Percentiles rank a stretch among this genome's conserved stretches.
Conservation (phyloP, 139 green algal genomes). For the Haematococcus sp. region DNA sequence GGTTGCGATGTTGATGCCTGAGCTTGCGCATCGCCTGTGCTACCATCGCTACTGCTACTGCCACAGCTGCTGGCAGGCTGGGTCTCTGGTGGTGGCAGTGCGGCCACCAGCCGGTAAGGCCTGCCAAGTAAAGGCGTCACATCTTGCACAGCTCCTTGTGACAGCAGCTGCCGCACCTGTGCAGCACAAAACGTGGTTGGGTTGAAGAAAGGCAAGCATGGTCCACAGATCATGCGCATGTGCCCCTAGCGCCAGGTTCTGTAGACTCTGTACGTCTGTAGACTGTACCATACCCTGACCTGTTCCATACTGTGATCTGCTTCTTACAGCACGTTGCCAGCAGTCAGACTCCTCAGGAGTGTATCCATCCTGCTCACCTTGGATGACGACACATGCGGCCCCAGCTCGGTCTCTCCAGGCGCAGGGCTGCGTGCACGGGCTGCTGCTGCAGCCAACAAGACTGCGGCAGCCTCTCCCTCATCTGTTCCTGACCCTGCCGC, state of each 20-base stretch:
- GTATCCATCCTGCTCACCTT: conserved; percentile 34
- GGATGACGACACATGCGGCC: conserved; percentile 41
- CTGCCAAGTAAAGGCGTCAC: conserved; percentile 42
- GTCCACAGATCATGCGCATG: neutral
- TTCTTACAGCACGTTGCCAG: neutral
- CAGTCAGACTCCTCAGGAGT: too few species aligned
- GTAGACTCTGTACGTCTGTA: neutral
- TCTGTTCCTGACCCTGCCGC: neutral
- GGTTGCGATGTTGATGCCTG: too few species aligned
- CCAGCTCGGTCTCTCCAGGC: neutral
- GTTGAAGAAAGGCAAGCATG: neutral
- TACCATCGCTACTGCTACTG: neutral
- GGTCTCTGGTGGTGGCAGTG: neutral
- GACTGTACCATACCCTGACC: neutral
- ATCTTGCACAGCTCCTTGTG: conserved; percentile 31
- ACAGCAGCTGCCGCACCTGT: conserved; percentile 49
- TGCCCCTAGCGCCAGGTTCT: neutral
- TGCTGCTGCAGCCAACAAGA: neutral
- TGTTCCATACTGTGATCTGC: neutral
- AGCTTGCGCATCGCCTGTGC: neutral
- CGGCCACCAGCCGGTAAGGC: conserved; percentile 39
- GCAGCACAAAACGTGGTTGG: neutral
- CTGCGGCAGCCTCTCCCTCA: neutral
- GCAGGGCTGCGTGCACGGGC: too few species aligned
- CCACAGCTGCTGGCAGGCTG: neutral